A percentile compares a stretch with the other conserved stretches of the same genome.
Evolutionary conservation across 371 early-diverging fungal species (phyloP).

Genomic region (Mucor circinelloides): DNA sequence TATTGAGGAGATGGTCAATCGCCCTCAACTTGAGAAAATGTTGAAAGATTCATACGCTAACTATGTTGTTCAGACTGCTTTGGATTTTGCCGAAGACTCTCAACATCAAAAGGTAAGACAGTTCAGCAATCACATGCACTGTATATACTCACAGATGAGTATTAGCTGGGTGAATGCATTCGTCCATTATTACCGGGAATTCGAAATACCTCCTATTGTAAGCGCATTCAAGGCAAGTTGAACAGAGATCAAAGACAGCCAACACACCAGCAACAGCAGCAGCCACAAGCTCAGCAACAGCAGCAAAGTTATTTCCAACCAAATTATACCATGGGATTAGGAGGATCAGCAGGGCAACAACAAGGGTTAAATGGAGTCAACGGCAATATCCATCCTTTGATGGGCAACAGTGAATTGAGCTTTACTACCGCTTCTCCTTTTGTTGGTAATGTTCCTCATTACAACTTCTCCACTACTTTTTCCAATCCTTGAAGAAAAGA

Average conservation of each 20-base stretch:
- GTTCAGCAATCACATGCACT: neutral
- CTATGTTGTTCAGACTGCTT: conserved; percentile 91
- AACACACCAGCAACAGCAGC: neutral
- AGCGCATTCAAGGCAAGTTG: conserved; percentile 84
- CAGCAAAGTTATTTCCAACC: neutral
- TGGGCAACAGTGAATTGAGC: neutral
- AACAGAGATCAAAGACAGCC: conserved; percentile 45
- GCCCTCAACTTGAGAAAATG: conserved; percentile 69
- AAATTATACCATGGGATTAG: neutral
- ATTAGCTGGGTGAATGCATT: conserved; percentile 73
- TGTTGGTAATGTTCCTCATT: neutral
- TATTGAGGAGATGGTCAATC: conserved; percentile 76
- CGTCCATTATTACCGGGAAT: conserved; percentile 78
- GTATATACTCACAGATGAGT: neutral
- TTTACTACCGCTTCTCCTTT: neutral
- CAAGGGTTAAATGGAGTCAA: neutral
- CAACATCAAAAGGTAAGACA: conserved; percentile 66
- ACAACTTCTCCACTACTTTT: neutral
- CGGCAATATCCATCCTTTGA: conserved; percentile 3
- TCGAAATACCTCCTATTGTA: conserved; percentile 86
- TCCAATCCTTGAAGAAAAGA: neutral
- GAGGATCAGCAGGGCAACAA: neutral
- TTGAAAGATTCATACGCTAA: conserved; percentile 89
- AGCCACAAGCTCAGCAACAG: neutral
- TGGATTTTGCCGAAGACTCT: conserved; percentile 79